Evolutionary conservation across 768 basidiomycete species (phyloP).

Genomic region (Lactifluus pinguis): DNA sequence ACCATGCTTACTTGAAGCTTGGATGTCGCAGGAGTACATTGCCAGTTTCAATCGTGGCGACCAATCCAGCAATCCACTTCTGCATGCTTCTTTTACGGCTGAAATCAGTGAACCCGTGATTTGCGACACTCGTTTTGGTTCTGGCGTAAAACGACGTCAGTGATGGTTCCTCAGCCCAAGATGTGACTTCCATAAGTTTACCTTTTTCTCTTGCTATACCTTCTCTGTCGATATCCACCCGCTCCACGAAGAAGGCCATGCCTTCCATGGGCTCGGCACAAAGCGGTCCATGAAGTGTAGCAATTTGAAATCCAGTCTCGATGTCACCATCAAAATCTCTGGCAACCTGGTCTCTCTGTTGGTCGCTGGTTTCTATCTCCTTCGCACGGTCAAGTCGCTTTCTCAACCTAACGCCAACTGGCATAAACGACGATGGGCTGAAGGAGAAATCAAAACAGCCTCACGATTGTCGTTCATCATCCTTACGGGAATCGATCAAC

Average conservation of each 20-base stretch:
- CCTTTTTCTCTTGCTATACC: slow-evolving; percentile 59
- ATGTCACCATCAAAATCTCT: slow-evolving; percentile 74
- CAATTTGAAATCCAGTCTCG: slow-evolving; percentile 92
- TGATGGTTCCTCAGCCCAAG: not conserved
- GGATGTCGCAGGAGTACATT: slow-evolving; percentile 98
- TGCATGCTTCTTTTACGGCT: slow-evolving; percentile 80
- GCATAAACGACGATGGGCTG: not conserved
- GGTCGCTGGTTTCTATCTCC: slow-evolving; percentile 24
- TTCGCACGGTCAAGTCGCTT: slow-evolving; percentile 36
- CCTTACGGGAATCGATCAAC: slow-evolving; percentile 62
- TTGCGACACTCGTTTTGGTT: slow-evolving; percentile 72
- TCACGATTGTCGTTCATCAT: slow-evolving; percentile 43
- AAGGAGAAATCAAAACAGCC: slow-evolving; percentile 25
- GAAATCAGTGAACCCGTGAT: slow-evolving; percentile 88
- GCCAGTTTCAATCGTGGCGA: slow-evolving; percentile 94
- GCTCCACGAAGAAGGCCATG: slow-evolving; percentile 83
- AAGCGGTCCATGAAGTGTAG: slow-evolving; percentile 87
- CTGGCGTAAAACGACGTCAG: slow-evolving; percentile 31
- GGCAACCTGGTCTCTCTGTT: slow-evolving; percentile 18
- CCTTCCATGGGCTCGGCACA: slow-evolving; percentile 95
- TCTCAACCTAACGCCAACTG: slow-evolving; percentile 36
- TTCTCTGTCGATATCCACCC: slow-evolving; percentile 51
- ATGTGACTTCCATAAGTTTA: slow-evolving; percentile 26
- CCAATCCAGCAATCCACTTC: slow-evolving; percentile 90
- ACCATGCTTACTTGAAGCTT: slow-evolving; percentile 76